Base-by-base conservation (phyloP, 345 rosid species). In the Psidium guajava region DNA sequence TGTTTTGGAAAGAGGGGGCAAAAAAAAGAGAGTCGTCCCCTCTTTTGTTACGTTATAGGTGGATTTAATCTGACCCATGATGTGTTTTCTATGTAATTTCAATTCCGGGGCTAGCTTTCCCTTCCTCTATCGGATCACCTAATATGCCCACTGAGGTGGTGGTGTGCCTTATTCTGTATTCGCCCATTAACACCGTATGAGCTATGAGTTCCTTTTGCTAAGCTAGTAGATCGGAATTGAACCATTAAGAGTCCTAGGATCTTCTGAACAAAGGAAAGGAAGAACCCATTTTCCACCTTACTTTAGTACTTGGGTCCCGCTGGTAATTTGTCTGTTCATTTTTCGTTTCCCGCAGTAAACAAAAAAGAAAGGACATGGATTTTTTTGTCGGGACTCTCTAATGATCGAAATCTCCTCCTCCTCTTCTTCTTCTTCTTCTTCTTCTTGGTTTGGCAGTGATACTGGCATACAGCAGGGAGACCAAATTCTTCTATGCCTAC, bases 391-490 rank as follows among this genome's bases (percentile, higher is more conserved):
- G 6, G 75, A 28, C 11, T 64, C 75, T 83, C 5, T 36, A 80
- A 80, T 49, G 82, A 13, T 36, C 22, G 24, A 13, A 53, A 82
- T n/a, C 32, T 25, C 10, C 3, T 36, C 36, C 3, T 36, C 36
- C 3, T 36, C 36, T 36, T 36, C 36, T 36, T 36, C 36, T 36
- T 36, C 36, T 36, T 36, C n/a, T n/a, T n/a, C n/a, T n/a, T n/a
- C n/a, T n/a, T n/a, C n/a, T 36, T 36, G 36, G 36, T 36, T 36
- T 36, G 51, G 88, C 98, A 97, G 99, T 89, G 40, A 92, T 92
- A 89, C 87, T 97, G 94, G 99, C 94, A 52, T 97, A 87, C 81
- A 91, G 90, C 91, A 93, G 94, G 84, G 91, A 92, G 57, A 92
- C 95, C 85, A 84, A 82, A 12, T 95, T 89, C 90, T 97, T 91